Evolutionary conservation across 164 flowering plant genomes (phyloP).

Genomic region (Kalanchoe fedtschenkoi): DNA sequence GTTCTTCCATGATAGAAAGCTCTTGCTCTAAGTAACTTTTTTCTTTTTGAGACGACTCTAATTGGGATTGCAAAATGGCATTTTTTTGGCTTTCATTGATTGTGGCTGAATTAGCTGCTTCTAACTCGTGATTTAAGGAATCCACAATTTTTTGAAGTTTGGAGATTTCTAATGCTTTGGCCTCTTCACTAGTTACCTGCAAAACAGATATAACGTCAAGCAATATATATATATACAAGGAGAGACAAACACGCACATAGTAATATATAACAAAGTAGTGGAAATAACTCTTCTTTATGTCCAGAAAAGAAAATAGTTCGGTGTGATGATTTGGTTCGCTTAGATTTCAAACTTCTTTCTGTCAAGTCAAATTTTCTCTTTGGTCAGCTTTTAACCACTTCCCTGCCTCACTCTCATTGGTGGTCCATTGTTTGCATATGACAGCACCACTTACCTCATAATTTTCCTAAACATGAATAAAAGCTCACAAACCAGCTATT

Average conservation of each 20-base stretch:
- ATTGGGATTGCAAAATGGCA: slow-evolving; percentile 44
- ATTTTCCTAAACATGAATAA: background rate
- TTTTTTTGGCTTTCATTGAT: slow-evolving; percentile 61
- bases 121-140: slow-evolving; percentile 51
- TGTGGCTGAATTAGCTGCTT: slow-evolving; percentile 62
- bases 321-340: background rate
- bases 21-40: slow-evolving; percentile 56
- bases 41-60: slow-evolving; percentile 57
- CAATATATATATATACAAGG: background rate
- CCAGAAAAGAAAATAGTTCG: background rate
- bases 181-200: slow-evolving; percentile 79
- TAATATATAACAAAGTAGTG: no score
- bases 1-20: slow-evolving; percentile 34
- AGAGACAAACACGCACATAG: no score
- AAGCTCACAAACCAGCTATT: background rate
- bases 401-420: background rate
- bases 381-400: background rate
- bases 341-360: background rate
- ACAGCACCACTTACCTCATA: background rate
- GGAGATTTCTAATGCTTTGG: slow-evolving; percentile 52
- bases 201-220: background rate
- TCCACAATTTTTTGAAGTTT: slow-evolving; percentile 61
- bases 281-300: background rate
- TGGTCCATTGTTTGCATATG: background rate
- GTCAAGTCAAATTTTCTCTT: background rate